A percentile compares a stretch with the other conserved stretches of the same genome.
phyloP scores from a whole-genome alignment of 768 basidiomycete species.

The Auriscalpium orientale region DNA sequence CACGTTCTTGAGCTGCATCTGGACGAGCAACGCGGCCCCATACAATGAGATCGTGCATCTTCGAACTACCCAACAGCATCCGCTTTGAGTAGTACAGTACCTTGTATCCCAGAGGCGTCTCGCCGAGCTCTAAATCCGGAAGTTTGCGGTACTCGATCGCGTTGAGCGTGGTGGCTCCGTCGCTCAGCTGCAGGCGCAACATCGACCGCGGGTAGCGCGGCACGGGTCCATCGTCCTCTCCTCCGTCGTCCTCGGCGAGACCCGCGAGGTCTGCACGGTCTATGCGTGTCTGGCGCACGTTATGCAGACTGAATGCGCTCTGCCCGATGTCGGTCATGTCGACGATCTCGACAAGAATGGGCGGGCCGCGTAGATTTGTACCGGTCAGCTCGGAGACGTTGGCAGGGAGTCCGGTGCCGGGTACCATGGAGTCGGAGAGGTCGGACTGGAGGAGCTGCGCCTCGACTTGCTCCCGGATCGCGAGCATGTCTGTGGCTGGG shows the following conservation, averaged over 20 bases:
- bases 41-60: too few species aligned
- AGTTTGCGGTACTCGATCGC: constrained; percentile 77
- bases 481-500: constrained; percentile 38
- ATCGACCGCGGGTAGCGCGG: constrained; percentile 79
- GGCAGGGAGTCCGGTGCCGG: constrained; percentile 59
- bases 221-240: constrained; percentile 64
- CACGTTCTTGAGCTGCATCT: constrained; percentile 70
- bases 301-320: constrained; percentile 76
- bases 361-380: constrained; percentile 31
- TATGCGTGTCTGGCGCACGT: constrained; percentile 55
- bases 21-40: background rate
- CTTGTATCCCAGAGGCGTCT: constrained; percentile 79
- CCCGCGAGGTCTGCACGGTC: constrained; percentile 46
- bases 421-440: constrained; percentile 62
- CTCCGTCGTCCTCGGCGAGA: constrained; percentile 42
- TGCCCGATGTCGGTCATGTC: constrained; percentile 78
- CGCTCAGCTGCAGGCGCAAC: constrained; percentile 68
- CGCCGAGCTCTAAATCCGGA: constrained; percentile 59
- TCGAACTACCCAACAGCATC: too few species aligned
- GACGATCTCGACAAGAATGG: constrained; percentile 68
- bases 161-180: constrained; percentile 59
- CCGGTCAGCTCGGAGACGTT: constrained; percentile 32
- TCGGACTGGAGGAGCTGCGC: constrained; percentile 66
- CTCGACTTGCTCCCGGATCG: constrained; percentile 50
- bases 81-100: constrained; percentile 28